phyloP scores from a whole-genome alignment of 306 rosid genomes.

The Comarum palustre region DNA sequence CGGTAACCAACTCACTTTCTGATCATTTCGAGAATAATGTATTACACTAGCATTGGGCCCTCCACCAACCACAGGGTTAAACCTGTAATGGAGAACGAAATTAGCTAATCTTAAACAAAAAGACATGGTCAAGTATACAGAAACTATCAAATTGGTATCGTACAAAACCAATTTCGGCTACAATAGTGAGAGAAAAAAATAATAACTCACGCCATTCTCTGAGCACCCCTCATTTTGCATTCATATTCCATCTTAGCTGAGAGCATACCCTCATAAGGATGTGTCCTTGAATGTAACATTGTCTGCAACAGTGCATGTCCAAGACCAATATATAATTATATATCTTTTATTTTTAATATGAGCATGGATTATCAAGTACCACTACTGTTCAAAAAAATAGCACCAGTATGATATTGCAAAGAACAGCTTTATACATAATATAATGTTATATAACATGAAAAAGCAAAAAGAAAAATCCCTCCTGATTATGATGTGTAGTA shows the following conservation, averaged over 20 bases:
- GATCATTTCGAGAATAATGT: slow-evolving; percentile 92
- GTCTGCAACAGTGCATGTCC: slow-evolving; percentile 82
- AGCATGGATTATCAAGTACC: not conserved
- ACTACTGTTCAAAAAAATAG: not conserved
- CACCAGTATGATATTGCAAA: not conserved
- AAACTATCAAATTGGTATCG: slow-evolving; percentile 4
- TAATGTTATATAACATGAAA: not conserved
- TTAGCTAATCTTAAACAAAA: slow-evolving; percentile 10
- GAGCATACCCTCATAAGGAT: slow-evolving; percentile 67
- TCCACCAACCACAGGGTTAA: slow-evolving; percentile 96
- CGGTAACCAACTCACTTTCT: slow-evolving; percentile 52
- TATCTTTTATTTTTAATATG: slow-evolving; percentile 2
- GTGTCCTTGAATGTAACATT: slow-evolving; percentile 69
- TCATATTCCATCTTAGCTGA: slow-evolving; percentile 91
- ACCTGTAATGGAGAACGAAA: slow-evolving; percentile 44
- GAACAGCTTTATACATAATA: not conserved
- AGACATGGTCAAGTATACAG: not conserved
- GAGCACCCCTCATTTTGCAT: slow-evolving; percentile 92
- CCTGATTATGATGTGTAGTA: not conserved
- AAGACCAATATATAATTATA: slow-evolving; percentile 29
- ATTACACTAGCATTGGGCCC: slow-evolving; percentile 83
- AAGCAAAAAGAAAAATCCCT: not conserved
- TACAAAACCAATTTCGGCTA: not conserved
- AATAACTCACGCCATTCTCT: slow-evolving; percentile 78
- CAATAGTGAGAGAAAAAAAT: slow-evolving; percentile 3